Conservation (phyloP, 1,284 basidiomycete species). For the Trichosporon sp. region DNA sequence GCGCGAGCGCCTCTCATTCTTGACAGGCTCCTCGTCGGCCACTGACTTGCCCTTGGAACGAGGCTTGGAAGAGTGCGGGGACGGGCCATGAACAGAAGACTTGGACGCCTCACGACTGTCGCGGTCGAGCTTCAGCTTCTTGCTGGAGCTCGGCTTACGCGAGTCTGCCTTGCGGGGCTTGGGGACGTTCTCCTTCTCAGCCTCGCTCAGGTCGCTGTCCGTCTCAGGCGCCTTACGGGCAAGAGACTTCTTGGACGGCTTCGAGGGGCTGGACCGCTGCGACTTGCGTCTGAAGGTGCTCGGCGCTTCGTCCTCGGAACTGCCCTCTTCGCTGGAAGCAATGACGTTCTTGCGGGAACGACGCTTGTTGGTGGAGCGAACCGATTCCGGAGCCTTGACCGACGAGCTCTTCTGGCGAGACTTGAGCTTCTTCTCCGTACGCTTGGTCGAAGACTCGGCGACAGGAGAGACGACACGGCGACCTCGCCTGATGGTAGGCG, state of each 20-base stretch:
- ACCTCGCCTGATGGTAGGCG: constrained; percentile 9
- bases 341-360: constrained; percentile 22
- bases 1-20: background rate
- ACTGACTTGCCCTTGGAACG: background rate
- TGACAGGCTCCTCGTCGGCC: constrained; percentile 6
- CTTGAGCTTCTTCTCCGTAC: background rate
- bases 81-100: background rate
- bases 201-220: constrained; percentile 7
- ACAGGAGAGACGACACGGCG: constrained; percentile 15
- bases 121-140: background rate
- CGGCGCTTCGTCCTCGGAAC: background rate
- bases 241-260: background rate
- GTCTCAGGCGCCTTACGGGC: background rate
- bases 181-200: constrained; percentile 11
- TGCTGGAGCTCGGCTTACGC: constrained; percentile 1
- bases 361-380: constrained; percentile 8
- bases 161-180: constrained; percentile 8
- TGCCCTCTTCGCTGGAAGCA: constrained; percentile 20
- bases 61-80: background rate
- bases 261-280: background rate
- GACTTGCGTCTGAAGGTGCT: background rate
- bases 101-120: constrained; percentile 1
- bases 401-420: background rate
- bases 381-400: background rate
- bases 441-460: constrained; percentile 9